A percentile compares a stretch with the other conserved stretches of the same genome.
Conservation (phyloP, 441 rosid genomes). For the Euphorbia celastroides region DNA sequence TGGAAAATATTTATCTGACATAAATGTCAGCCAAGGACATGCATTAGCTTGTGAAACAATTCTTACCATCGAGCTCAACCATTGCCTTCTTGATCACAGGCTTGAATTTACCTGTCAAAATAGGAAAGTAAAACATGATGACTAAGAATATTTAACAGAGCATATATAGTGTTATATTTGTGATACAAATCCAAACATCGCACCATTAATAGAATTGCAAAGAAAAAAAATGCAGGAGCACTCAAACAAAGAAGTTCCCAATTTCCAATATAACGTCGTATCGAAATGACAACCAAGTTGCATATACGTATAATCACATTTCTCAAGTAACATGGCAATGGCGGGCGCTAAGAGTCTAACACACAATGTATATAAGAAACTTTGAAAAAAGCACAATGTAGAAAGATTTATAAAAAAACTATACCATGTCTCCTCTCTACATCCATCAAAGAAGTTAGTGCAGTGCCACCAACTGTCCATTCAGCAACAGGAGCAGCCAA, state of each 20-base stretch:
- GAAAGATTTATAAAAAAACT: neutral
- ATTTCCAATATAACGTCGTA: neutral
- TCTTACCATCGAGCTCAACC: constrained; percentile 91
- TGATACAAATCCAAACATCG: neutral
- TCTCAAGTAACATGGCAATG: neutral
- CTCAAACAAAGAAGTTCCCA: constrained; percentile 3
- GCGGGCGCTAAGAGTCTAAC: neutral
- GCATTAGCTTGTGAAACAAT: neutral
- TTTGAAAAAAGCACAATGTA: neutral
- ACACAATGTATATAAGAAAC: neutral
- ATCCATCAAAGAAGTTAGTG: constrained; percentile 87
- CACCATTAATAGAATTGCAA: neutral
- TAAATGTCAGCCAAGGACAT: neutral
- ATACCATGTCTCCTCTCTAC: constrained; percentile 99
- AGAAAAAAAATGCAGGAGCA: neutral
- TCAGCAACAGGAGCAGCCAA: constrained; percentile 70
- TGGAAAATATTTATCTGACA: neutral
- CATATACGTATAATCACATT: neutral
- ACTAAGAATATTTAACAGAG: too few relatives aligned
- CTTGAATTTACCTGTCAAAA: constrained; percentile 71
- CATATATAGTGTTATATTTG: neutral
- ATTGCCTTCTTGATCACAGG: constrained; percentile 99
- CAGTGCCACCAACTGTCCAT: constrained; percentile 93
- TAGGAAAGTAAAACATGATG: neutral
- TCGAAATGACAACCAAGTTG: neutral